Base-by-base conservation (phyloP, 441 rosid species). In the Pelargonium fulgidum region DNA sequence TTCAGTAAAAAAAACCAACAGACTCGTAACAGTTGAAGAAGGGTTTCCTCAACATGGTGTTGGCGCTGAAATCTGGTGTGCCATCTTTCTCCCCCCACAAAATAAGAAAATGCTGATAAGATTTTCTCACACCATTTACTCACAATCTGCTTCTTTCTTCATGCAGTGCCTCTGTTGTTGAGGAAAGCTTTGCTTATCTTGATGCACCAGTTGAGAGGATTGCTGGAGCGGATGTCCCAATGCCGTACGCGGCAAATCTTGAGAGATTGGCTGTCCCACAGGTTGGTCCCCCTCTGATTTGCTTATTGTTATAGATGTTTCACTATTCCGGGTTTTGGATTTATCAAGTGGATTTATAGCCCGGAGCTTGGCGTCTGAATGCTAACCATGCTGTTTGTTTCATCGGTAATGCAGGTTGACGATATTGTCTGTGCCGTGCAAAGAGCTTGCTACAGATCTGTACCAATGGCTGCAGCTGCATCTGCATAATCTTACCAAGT, bases 41-140 rank as follows among this genome's bases (percentile, higher is more conserved):
- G 98, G 95, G 70, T 89, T 86, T 76, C 98, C 97, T 74, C 96
- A 93, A 78, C 95, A 93, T 74, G 98, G 97, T 58, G 87, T 93
- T 79, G 93, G 98, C n/a, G 95, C 98, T 50, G 98, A 93, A 79
- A 93, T 93, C 78, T 86, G 98, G 97, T 93, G 67, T 48, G 24
- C 41, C 62, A 29, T 70, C 70, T 68, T 69, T 47, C 52, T 22
- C n/a, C 54, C 11, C 45, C 20, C 56, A 47, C 70, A 33, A 33
- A 33, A 33, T 2, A 33, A 33, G 6, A 33, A 33, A 4, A 4
- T 33, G 39, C 7, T 33, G 39, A 33, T 33, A 33, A 33, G 3
- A 11, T 11, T 2, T 48, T 48, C 14, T 17, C 56, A 3, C 56
- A 11, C 16, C 56, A 48, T 48, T 1, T 13, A 48, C 56, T 48